Conservation (phyloP, 192 early-diverging fungal genomes). For the Coemansia sp. region DNA sequence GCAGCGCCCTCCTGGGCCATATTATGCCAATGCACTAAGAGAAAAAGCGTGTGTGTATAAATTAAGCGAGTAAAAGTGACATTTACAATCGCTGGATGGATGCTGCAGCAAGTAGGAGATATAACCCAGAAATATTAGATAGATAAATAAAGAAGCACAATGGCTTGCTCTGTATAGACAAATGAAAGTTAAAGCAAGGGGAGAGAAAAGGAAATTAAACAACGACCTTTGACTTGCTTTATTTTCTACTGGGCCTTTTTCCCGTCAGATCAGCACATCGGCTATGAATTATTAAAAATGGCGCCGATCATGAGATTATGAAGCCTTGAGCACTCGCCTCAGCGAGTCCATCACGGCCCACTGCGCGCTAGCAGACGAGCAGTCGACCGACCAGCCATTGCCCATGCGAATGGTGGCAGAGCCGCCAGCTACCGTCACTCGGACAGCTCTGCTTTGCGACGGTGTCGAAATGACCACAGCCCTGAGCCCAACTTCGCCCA, state of each 20-base stretch:
- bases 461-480: conserved; percentile 14
- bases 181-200: neutral
- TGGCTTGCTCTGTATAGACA: neutral
- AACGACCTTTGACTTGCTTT: neutral
- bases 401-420: conserved; percentile 37
- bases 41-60: neutral
- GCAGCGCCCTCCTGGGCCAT: neutral
- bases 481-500: conserved; percentile 34
- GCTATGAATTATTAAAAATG: too few species aligned
- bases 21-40: too few species aligned
- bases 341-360: conserved; percentile 47
- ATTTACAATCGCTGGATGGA: too few species aligned
- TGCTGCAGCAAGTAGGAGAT: neutral
- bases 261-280: neutral
- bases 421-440: conserved; percentile 35
- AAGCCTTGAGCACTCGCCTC: conserved; percentile 25
- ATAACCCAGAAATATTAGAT: neutral
- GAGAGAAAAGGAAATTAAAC: neutral
- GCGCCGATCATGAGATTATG: neutral
- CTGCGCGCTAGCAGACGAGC: conserved; percentile 36
- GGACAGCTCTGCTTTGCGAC: conserved; percentile 7
- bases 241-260: too few species aligned
- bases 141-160: neutral
- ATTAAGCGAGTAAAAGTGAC: too few species aligned
- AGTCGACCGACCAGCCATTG: conserved; percentile 42